phyloP scores from a whole-genome alignment of 441 rosid species.

The Corymbia calophylla region DNA sequence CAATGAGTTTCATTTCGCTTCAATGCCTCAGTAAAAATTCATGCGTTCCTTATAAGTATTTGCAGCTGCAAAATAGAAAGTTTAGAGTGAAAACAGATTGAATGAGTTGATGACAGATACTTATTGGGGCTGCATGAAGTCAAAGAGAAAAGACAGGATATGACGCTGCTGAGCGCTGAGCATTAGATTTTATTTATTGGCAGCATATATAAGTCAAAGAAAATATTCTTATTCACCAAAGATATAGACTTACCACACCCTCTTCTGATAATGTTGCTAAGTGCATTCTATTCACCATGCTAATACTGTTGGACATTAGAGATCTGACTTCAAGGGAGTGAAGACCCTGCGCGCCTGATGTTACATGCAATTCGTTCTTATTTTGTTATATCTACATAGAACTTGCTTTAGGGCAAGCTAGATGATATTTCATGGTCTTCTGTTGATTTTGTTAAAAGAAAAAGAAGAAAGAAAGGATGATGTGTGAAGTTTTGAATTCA shows the following conservation, averaged over 20 bases:
- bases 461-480: neutral
- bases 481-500: neutral
- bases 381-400: neutral
- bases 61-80: neutral
- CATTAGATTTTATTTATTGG: neutral
- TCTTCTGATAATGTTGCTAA: neutral
- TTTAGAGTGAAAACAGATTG: neutral
- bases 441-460: neutral
- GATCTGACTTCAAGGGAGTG: neutral
- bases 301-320: neutral
- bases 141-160: neutral
- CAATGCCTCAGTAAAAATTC: neutral
- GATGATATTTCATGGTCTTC: neutral
- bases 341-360: fast-evolving
- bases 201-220: neutral
- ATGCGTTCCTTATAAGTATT: neutral
- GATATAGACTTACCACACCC: neutral
- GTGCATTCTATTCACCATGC: neutral
- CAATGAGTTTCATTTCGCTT: neutral
- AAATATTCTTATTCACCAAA: neutral
- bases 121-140: neutral
- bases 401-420: neutral
- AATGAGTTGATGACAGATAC: neutral
- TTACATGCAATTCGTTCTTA: neutral
- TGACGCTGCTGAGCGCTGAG: neutral